Percentiles rank a stretch among this genome's conserved stretches.
Conservation (phyloP, 106 monocot genomes). For the Xerophyta viscosa region DNA sequence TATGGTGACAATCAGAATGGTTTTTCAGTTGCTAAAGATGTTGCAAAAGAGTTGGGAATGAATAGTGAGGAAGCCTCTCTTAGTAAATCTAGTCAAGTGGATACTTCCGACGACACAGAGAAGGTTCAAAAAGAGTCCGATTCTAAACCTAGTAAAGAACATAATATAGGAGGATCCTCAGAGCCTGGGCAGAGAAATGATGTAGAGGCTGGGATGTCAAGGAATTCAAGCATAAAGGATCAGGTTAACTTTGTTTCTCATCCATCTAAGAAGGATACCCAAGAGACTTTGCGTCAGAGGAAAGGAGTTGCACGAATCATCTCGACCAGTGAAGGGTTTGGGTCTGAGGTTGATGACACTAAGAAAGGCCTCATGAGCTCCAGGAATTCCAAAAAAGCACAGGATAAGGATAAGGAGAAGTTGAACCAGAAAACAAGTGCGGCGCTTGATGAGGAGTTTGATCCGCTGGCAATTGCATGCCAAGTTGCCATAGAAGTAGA, state of each 20-base stretch:
- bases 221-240: background rate
- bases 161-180: background rate
- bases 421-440: conserved; percentile 15
- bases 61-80: conserved; percentile 4
- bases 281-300: conserved; percentile 6
- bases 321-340: background rate
- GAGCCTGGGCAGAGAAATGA: conserved; percentile 12
- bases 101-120: background rate
- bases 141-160: conserved; percentile 5
- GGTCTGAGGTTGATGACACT: background rate
- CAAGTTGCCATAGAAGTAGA: conserved; percentile 77
- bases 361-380: background rate
- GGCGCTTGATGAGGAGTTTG: conserved; percentile 45
- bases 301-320: conserved; percentile 4
- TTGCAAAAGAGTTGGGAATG: conserved; percentile 13
- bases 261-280: conserved; percentile 2
- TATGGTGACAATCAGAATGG: conserved; percentile 18
- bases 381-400: conserved; percentile 6
- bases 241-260: conserved; percentile 4
- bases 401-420: background rate
- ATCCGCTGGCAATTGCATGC: conserved; percentile 61
- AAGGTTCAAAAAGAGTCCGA: conserved; percentile 8
- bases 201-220: conserved; percentile 6
- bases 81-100: conserved; percentile 12
- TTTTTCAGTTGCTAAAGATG: conserved; percentile 9